A percentile compares a stretch with the other conserved stretches of the same genome.
phyloP scores from a whole-genome alignment of 306 rosid genomes.

The Arachis hypogaea region DNA sequence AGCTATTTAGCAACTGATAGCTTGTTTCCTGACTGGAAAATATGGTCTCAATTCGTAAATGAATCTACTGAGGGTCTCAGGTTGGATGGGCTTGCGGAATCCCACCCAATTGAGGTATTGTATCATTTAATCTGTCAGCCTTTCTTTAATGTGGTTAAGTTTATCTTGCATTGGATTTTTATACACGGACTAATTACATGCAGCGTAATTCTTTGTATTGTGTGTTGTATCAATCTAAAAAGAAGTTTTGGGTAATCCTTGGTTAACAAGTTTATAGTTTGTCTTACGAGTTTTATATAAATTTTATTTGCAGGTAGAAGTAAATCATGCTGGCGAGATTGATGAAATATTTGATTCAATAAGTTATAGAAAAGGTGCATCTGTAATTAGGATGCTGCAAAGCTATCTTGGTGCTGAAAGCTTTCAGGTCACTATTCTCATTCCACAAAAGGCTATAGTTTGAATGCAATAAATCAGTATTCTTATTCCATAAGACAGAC shows the following conservation, averaged over 20 bases:
- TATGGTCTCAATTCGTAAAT: constrained; percentile 95
- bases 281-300: constrained; percentile 15
- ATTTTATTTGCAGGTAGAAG: constrained; percentile 72
- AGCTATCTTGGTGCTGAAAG: constrained; percentile 90
- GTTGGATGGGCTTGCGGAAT: constrained; percentile 89
- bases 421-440: constrained; percentile 74
- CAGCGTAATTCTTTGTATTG: constrained; percentile 1
- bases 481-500: no score
- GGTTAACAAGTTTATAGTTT: constrained; percentile 9
- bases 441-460: constrained; percentile 7
- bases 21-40: constrained; percentile 90
- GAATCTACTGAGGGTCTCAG: constrained; percentile 75
- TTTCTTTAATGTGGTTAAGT: constrained; percentile 4
- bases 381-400: constrained; percentile 93
- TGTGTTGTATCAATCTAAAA: not conserved
- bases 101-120: constrained; percentile 94
- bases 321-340: constrained; percentile 86
- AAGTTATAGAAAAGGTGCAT: constrained; percentile 91
- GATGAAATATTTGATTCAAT: constrained; percentile 95
- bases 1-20: constrained; percentile 88
- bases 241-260: not conserved
- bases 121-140: constrained; percentile 34
- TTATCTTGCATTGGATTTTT: not conserved
- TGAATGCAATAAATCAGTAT: not conserved
- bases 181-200: constrained; percentile 13